Evolutionary conservation across 1,284 basidiomycete species (phyloP), one percentile per base, ranked within the genome.

Genomic region (Rhodotorula sp.): DNA sequence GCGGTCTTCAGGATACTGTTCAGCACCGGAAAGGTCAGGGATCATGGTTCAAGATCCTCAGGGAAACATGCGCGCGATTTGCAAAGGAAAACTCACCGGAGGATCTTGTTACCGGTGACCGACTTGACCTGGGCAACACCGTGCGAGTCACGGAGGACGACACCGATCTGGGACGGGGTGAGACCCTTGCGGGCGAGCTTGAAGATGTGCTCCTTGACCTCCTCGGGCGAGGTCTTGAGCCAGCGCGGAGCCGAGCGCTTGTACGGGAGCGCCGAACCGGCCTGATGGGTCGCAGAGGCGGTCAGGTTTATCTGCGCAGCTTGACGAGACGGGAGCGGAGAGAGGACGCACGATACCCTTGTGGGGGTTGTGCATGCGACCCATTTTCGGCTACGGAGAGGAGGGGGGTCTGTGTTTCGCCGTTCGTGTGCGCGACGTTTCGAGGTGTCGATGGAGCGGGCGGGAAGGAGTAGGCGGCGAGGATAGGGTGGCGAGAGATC

Each of bases 81-180:
- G 83, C 98, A 87, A 85, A 98, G 94, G n/a, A n/a, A 86, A 37
- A 10, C 37, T 6, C 37, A 37, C 37, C 95, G 89, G 79, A 98
- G 89, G 81, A 99, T 95, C 88, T 98, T 98, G 91, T 96, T 97
- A 82, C 95, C 95, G 72, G 95, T 98, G 80, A 98, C 91, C 83
- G 92, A 93, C 80, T 94, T 93, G 83, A 98, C 95, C 82, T 86
- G 91, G 82, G 95, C 94, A 80, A 98, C 90, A 80, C 95, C 95
- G 83, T 98, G 92, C 80, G 92, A 93, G 86, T 98, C 95, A 84
- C 95, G 91, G 81, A 99, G 91, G 82, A 90, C 88, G 77, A 97
- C 93, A 88, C 95, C 95, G 82, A 98, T 97, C 83, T 97, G 93
- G 64, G 95, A 98, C 67, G 95, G 95, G 65, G 93, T 95, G 77